A percentile compares a stretch with the other conserved stretches of the same genome.
phyloP scores from a whole-genome alignment of 2,329 filamentous ascomycete genomes.

The Sporothrix variecibatus region DNA sequence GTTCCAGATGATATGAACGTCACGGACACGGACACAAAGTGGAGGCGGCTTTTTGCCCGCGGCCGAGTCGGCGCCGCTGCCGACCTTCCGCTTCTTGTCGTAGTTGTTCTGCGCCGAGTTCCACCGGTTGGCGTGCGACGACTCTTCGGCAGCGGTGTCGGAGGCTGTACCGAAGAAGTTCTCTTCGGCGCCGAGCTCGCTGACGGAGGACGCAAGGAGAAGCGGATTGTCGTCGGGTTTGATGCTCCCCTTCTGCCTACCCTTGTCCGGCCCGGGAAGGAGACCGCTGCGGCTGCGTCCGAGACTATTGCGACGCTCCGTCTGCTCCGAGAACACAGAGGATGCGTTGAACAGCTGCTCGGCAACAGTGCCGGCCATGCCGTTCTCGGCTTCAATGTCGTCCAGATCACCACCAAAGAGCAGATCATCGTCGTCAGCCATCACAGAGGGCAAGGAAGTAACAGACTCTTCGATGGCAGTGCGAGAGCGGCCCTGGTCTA shows the following conservation, averaged over 20 bases:
- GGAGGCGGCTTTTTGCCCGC: constrained; percentile 49
- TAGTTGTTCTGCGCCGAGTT: constrained; percentile 76
- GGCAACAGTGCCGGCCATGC: constrained; percentile 35
- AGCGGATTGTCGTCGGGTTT: neutral
- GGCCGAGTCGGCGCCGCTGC: constrained; percentile 34
- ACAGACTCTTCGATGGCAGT: constrained; percentile 26
- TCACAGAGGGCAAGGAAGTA: constrained; percentile 28
- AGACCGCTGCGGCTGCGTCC: neutral
- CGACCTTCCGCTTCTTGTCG: constrained; percentile 45
- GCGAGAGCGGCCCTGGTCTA: neutral
- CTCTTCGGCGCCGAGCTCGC: constrained; percentile 42
- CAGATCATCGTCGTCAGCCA: constrained; percentile 25
- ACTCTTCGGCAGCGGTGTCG: constrained; percentile 52
- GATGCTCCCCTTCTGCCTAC: neutral
- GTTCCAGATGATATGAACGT: constrained; percentile 96
- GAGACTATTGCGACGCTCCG: constrained; percentile 37
- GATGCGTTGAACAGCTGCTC: constrained; percentile 53
- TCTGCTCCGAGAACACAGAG: constrained; percentile 45
- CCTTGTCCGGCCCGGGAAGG: neutral
- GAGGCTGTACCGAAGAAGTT: constrained; percentile 71
- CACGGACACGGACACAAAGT: constrained; percentile 74
- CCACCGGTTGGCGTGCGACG: constrained; percentile 63
- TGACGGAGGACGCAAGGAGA: constrained; percentile 31
- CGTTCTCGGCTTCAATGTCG: constrained; percentile 31
- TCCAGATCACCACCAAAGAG: constrained; percentile 26